Evolutionary conservation across 2,329 filamentous ascomycete genomes (phyloP), one percentile per base, ranked within the genome.

Genomic region (Arthrocladium fulminans): DNA sequence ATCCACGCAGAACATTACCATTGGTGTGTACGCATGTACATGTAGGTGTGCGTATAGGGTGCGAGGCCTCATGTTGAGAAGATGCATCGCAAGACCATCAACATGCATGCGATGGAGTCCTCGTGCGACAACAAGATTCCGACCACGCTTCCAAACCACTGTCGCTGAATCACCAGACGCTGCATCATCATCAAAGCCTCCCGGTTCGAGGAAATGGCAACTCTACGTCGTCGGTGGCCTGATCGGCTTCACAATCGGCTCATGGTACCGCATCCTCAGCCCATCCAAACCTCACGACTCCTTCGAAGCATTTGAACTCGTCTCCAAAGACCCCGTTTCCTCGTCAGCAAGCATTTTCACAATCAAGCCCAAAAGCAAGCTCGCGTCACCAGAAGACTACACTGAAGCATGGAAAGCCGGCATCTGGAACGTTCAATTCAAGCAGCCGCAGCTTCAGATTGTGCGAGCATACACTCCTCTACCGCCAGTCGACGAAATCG

Each of bases 371-470:
- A 58, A 54, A 48, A 51, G 53, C 24, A 44, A 32, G 34, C 44
- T 47, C 17, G 42, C 50, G 17, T 67, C 66, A 37, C 58, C 57
- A 37, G 62, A 64, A 23, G 60, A 67, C 30, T 72, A 75, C 49
- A 59, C 64, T 3, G 56, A 66, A 13, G 72, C 72, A 24, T 83
- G 80, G 77, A 65, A 67, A 37, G 73, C 77, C 46, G 84, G 85
- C 3, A 74, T 92, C 32, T 94, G 88, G 84, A 88, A 84, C 54
- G 83, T 97, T 27, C 86, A 96, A 70, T 81, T 95, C 61, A 95
- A 94, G 69, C 92, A 97, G 68, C 92, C 92, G 2, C 83, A 95
- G 64, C 69, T 97, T 49, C 89, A 96, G 67, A 94, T 98, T 58
- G 86, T 87, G 37, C 73, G 92, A 53, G 82, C 88, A 50, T 98